These are phyloP conservation scores for Exophiala dermatitidis DNA, from an alignment of 2,329 filamentous ascomycete genomes.

Conservation along the genomic window DNA sequence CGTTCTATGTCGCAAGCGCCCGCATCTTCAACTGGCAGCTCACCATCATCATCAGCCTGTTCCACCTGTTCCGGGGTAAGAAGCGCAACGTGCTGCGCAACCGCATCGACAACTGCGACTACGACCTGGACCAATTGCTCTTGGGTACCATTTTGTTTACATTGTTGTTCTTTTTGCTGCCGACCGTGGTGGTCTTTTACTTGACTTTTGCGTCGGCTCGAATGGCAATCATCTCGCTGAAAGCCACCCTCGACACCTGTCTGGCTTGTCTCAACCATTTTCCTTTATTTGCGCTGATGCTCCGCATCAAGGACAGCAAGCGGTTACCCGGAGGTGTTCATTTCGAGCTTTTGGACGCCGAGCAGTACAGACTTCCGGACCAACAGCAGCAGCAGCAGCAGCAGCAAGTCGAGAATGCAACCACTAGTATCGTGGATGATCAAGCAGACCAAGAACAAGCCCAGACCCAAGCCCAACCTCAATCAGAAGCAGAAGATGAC, in stretches of 20 bases:
- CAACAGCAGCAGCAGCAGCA: constrained; percentile 4
- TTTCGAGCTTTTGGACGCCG: constrained; percentile 18
- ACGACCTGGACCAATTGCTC: constrained; percentile 94
- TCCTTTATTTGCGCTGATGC: constrained; percentile 92
- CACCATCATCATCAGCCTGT: constrained; percentile 92
- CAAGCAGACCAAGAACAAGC: too few relatives aligned
- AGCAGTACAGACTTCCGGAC: constrained; percentile 7
- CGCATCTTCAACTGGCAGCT: constrained; percentile 99
- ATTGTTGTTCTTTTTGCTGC: constrained; percentile 85
- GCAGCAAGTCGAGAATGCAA: too few relatives aligned
- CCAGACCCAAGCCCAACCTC: too few relatives aligned
- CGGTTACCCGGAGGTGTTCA: constrained; percentile 65
- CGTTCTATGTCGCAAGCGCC: constrained; percentile 92
- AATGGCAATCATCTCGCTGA: constrained; percentile 90
- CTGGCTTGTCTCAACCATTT: constrained; percentile 96
- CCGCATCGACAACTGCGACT: constrained; percentile 97
- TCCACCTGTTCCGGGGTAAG: constrained; percentile 95
- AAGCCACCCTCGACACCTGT: constrained; percentile 82
- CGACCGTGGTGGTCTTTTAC: constrained; percentile 94
- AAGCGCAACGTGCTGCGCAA: constrained; percentile 96
- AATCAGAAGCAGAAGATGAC: neutral
- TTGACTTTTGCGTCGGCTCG: constrained; percentile 89
- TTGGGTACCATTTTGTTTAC: constrained; percentile 97
- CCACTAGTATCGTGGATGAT: too few relatives aligned
- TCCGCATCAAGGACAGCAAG: constrained; percentile 84